A percentile compares a stretch with the other conserved stretches of the same genome.
Conservation (phyloP, 192 early-diverging fungal species). For the Coemansia sp. region DNA sequence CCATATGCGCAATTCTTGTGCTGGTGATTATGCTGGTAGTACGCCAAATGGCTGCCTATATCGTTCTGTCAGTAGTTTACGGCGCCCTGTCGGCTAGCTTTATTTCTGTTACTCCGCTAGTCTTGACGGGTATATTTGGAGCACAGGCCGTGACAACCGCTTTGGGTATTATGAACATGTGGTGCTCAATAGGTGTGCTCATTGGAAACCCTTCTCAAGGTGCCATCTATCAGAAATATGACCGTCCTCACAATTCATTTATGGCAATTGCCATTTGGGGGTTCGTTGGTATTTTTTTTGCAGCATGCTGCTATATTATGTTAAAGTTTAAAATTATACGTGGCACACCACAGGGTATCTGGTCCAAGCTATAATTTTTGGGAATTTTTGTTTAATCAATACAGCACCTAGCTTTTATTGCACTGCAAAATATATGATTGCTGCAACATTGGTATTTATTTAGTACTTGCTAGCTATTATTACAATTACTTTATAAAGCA, state of each 20-base stretch:
- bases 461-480: too few species aligned
- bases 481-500: too few species aligned
- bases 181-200: constrained; percentile 36
- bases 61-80: constrained; percentile 27
- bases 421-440: too few species aligned
- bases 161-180: constrained; percentile 40
- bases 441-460: too few species aligned
- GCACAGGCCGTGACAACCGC: constrained; percentile 31
- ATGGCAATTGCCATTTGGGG: constrained; percentile 35
- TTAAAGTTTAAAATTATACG: constrained; percentile 19
- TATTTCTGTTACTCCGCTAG: constrained; percentile 32
- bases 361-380: constrained; percentile 17
- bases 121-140: constrained; percentile 33
- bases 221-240: constrained; percentile 38
- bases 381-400: too few species aligned
- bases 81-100: constrained; percentile 33
- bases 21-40: constrained; percentile 28
- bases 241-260: constrained; percentile 27
- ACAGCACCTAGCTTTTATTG: too few species aligned
- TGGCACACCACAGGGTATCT: constrained; percentile 4
- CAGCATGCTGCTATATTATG: constrained; percentile 22
- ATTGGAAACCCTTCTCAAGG: constrained; percentile 44
- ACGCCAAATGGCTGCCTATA: constrained; percentile 37
- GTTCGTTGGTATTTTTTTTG: constrained; percentile 16
- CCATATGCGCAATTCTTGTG: constrained; percentile 27